Conservation (phyloP, 73 alveolate species). For the Paramecium pentaurelia region DNA sequence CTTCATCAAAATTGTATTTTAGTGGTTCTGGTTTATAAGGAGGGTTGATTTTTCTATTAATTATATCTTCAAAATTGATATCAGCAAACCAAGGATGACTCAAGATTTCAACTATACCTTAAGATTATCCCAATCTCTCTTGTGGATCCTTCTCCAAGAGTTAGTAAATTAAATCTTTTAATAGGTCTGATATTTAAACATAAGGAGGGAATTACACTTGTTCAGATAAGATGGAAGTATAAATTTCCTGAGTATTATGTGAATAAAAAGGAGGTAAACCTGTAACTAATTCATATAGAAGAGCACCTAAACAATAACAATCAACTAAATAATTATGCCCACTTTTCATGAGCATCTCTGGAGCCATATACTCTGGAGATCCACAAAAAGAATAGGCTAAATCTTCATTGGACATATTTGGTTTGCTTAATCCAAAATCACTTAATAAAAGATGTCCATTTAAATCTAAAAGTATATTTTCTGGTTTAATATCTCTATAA, state of each 20-base stretch:
- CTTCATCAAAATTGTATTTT: conserved; percentile 61
- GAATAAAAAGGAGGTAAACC: conserved; percentile 69
- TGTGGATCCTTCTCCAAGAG: conserved; percentile 81
- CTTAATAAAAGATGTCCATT: conserved; percentile 66
- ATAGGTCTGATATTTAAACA: conserved; percentile 52
- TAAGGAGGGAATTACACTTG: conserved; percentile 32
- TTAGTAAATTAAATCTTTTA: conserved; percentile 68
- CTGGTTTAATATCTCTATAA: conserved; percentile 80
- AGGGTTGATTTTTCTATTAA: conserved; percentile 35
- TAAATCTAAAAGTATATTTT: conserved; percentile 69
- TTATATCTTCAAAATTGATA: conserved; percentile 32
- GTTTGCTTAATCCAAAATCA: conserved; percentile 69
- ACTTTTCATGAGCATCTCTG: conserved; percentile 68
- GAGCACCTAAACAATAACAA: conserved; percentile 66
- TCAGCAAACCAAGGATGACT: conserved; percentile 56
- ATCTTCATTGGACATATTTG: conserved; percentile 51
- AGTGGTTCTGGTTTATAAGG: conserved; percentile 58
- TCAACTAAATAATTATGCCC: conserved; percentile 65
- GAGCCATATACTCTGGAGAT: conserved; percentile 74
- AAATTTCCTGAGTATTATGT: conserved; percentile 45
- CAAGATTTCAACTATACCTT: conserved; percentile 57
- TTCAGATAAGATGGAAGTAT: conserved; percentile 55
- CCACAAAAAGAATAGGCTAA: conserved; percentile 72
- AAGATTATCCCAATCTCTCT: conserved; percentile 77
- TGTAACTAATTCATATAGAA: conserved; percentile 66